Conservation (phyloP, 2,329 filamentous ascomycete species). For the Dactylellina haptotyla region DNA sequence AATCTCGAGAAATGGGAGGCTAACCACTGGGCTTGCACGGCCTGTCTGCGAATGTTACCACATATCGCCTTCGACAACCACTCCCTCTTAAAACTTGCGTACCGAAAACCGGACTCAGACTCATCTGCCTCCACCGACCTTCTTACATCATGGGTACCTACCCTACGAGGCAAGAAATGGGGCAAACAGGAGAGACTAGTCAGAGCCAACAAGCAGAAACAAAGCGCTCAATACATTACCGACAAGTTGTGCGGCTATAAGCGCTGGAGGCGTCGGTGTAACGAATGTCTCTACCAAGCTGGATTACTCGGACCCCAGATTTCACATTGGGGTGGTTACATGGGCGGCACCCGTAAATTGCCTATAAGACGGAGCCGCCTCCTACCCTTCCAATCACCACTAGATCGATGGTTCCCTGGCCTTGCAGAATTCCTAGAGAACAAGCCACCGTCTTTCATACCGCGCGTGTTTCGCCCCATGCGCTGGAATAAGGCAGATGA, state of each 20-base stretch:
- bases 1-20: constrained; percentile 17
- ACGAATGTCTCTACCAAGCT: constrained; percentile 37
- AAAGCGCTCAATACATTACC: background rate
- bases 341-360: constrained; percentile 8
- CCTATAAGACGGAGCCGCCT: constrained; percentile 15
- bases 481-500: constrained; percentile 4
- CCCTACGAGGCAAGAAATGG: constrained; percentile 4
- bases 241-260: constrained; percentile 10
- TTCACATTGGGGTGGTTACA: background rate
- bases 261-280: constrained; percentile 43
- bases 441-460: constrained; percentile 2
- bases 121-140: background rate
- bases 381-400: background rate
- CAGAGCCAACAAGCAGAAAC: background rate
- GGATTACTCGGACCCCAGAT: constrained; percentile 19
- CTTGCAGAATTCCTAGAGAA: constrained; percentile 16
- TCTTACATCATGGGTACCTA: constrained; percentile 25
- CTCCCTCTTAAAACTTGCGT: constrained; percentile 40
- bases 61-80: constrained; percentile 50
- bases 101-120: constrained; percentile 36
- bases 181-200: background rate
- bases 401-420: constrained; percentile 12
- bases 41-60: constrained; percentile 45
- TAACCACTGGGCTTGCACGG: constrained; percentile 44
- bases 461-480: background rate